phyloP scores from a whole-genome alignment of 208 protist genomes.

The Leishmania mexicana region DNA sequence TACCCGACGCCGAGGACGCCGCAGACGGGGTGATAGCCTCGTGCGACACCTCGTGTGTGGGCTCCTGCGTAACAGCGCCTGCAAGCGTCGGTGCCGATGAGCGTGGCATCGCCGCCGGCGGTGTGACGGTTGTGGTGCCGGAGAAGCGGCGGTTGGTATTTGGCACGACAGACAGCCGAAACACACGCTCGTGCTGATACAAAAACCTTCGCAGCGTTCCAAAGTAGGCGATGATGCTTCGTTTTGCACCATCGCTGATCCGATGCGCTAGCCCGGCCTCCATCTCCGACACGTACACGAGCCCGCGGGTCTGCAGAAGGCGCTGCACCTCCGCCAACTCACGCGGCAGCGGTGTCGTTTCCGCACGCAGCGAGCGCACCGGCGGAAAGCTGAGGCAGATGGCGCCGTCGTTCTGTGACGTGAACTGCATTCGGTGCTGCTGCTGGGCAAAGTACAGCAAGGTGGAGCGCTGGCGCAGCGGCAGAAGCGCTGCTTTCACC shows the following conservation, averaged over 20 bases:
- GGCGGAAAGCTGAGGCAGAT: constrained; percentile 21
- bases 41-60: not conserved
- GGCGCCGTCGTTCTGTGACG: constrained; percentile 39
- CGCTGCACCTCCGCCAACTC: constrained; percentile 17
- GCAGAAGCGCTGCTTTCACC: constrained; percentile 31
- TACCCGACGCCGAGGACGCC: not conserved
- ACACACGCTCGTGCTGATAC: constrained; percentile 11
- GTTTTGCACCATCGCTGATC: constrained; percentile 23
- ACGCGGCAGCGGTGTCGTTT: constrained; percentile 30
- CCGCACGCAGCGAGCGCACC: constrained; percentile 6
- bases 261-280: not conserved
- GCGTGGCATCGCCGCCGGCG: not conserved
- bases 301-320: constrained; percentile 1
- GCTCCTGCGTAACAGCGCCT: not conserved
- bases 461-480: constrained; percentile 33
- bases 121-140: not conserved
- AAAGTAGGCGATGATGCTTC: constrained; percentile 29
- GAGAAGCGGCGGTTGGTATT: not conserved
- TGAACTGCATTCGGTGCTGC: constrained; percentile 62
- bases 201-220: constrained; percentile 33
- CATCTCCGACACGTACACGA: constrained; percentile 24
- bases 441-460: constrained; percentile 71
- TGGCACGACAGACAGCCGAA: constrained; percentile 7
- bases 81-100: not conserved
- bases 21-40: not conserved